phyloP scores from a whole-genome alignment of 768 basidiomycete genomes.

The Cystobasidiopsis lactophilus region DNA sequence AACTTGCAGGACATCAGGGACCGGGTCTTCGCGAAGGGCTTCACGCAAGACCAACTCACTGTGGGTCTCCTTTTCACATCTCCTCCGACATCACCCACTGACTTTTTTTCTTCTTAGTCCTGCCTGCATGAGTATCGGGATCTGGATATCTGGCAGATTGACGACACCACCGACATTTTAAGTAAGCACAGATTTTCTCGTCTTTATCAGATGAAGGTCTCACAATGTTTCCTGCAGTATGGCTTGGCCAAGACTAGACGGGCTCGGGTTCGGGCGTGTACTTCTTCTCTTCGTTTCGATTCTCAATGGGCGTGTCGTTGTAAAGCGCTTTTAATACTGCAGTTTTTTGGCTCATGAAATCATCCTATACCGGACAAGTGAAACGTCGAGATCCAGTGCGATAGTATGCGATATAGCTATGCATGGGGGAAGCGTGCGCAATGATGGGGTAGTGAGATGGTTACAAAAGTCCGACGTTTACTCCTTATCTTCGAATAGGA shows the following conservation, averaged over 20 bases:
- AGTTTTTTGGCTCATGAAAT: no score
- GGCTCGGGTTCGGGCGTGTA: not conserved
- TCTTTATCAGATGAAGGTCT: no score
- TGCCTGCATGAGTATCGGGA: slow-evolving; percentile 19
- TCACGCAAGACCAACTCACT: slow-evolving; percentile 67
- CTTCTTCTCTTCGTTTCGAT: not conserved
- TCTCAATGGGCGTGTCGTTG: no score
- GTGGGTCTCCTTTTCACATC: not conserved
- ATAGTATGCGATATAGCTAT: no score
- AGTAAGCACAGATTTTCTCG: no score
- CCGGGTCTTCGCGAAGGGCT: slow-evolving; percentile 63
- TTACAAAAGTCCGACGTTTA: not conserved
- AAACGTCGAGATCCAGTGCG: no score
- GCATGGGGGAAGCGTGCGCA: no score
- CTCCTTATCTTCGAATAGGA: not conserved
- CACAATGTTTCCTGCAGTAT: no score
- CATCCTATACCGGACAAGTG: no score
- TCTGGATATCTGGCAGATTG: slow-evolving; percentile 17
- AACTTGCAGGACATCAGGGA: slow-evolving; percentile 71
- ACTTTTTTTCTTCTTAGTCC: slow-evolving; percentile 4
- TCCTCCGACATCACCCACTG: not conserved
- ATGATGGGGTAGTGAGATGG: no score
- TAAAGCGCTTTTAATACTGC: no score
- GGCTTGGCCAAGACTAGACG: not conserved
- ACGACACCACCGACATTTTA: slow-evolving; percentile 1